phyloP scores from a whole-genome alignment of 176 grass and related monocot species.

The Pontederia paniculata region DNA sequence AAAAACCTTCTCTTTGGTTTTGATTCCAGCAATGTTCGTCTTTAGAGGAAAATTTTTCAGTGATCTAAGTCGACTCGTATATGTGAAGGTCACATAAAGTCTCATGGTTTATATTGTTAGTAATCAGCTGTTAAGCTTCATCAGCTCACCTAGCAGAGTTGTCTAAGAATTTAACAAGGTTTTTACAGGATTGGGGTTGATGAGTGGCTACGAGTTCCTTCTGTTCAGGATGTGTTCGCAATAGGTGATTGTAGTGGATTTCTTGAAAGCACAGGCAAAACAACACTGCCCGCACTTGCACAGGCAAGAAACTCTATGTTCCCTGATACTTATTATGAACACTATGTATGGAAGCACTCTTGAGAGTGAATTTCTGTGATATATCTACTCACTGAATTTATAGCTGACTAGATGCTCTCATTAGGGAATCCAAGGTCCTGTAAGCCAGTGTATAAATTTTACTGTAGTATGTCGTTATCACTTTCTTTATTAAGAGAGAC shows the following conservation, averaged over 20 bases:
- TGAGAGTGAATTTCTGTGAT: too few relatives aligned
- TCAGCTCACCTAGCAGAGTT: background rate
- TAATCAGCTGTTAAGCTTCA: background rate
- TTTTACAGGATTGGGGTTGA: constrained; percentile 69
- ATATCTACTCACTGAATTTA: too few relatives aligned
- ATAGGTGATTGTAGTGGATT: constrained; percentile 93
- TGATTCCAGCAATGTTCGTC: background rate
- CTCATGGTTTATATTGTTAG: too few relatives aligned
- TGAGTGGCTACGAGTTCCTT: constrained; percentile 81
- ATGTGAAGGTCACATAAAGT: background rate
- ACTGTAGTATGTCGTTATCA: too few relatives aligned
- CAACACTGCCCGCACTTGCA: constrained; percentile 80
- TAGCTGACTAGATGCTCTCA: too few relatives aligned
- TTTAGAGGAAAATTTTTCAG: background rate
- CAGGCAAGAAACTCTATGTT: constrained; percentile 37
- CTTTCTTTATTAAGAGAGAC: too few relatives aligned
- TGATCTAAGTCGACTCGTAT: background rate
- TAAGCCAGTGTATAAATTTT: too few relatives aligned
- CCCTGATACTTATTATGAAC: too few relatives aligned
- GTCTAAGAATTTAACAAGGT: constrained; percentile 4
- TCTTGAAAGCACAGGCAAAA: constrained; percentile 66
- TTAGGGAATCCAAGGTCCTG: too few relatives aligned
- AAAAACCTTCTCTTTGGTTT: background rate
- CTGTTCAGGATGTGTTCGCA: constrained; percentile 63
- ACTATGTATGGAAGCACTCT: too few relatives aligned